Conservation (phyloP, 306 rosid genomes). For the Neltuma alba region DNA sequence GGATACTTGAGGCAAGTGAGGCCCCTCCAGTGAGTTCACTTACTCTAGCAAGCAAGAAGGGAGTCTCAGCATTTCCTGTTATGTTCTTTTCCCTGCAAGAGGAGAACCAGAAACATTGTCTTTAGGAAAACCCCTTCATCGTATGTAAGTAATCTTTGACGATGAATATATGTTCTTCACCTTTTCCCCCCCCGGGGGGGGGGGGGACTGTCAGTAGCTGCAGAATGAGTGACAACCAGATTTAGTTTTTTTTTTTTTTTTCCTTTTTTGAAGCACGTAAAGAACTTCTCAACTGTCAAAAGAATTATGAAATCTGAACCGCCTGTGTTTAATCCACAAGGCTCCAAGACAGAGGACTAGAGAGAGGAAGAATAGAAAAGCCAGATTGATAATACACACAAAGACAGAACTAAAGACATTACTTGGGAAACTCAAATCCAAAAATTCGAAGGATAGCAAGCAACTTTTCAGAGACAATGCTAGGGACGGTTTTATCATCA, state of each 20-base stretch:
- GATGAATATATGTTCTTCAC: neutral
- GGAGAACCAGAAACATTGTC: neutral
- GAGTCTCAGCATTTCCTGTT: slow-evolving; percentile 40
- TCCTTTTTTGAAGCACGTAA: neutral
- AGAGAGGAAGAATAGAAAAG: neutral
- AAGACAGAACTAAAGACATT: slow-evolving; percentile 9
- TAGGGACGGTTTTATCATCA: too few species aligned
- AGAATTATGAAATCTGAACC: neutral
- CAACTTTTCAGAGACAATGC: too few species aligned
- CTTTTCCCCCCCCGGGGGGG: too few species aligned
- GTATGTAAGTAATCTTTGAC: neutral
- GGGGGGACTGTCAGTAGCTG: too few species aligned
- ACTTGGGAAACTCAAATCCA: too few species aligned
- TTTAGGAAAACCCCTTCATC: neutral
- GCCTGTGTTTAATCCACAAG: neutral
- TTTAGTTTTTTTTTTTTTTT: neutral
- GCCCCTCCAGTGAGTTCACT: slow-evolving; percentile 84
- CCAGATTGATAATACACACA: slow-evolving; percentile 8
- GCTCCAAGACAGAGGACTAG: neutral
- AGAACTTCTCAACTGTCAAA: neutral
- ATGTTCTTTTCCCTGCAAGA: slow-evolving; percentile 68
- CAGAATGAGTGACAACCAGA: too few species aligned
- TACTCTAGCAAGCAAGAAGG: slow-evolving; percentile 62
- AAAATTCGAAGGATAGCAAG: too few species aligned
- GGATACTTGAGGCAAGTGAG: slow-evolving; percentile 92